Evolutionary conservation across 2,329 filamentous ascomycete species (phyloP).

Genomic region (Tolypocladium tropicale): DNA sequence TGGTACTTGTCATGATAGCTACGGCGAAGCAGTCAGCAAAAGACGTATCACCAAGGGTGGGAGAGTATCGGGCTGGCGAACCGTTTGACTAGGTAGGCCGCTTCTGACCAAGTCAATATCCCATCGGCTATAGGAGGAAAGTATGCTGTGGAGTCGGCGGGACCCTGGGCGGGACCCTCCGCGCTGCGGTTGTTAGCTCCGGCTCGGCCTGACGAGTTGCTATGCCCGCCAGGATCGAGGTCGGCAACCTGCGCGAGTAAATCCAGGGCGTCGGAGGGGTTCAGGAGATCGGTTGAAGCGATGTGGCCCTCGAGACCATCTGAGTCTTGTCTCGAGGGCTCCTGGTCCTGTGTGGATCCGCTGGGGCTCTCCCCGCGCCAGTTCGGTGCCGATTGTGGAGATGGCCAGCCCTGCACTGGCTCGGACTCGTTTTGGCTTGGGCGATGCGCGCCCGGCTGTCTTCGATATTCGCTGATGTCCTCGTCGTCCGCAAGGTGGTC

Average conservation of each 20-base stretch:
- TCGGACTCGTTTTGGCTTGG: not conserved
- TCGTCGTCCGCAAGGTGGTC: slow-evolving; percentile 3
- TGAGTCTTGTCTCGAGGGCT: slow-evolving; percentile 6
- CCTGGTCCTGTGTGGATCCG: slow-evolving; percentile 4
- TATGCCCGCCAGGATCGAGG: slow-evolving; percentile 17
- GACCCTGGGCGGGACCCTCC: not conserved
- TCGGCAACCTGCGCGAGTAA: slow-evolving; percentile 30
- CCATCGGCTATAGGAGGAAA: slow-evolving; percentile 24
- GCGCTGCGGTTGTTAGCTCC: slow-evolving; percentile 6
- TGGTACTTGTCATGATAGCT: slow-evolving; percentile 58
- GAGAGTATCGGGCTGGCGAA: not conserved
- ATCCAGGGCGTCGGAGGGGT: slow-evolving; percentile 30
- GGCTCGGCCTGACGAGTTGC: slow-evolving; percentile 4
- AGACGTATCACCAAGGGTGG: not conserved
- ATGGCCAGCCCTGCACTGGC: slow-evolving; percentile 5
- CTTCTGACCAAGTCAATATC: slow-evolving; percentile 15
- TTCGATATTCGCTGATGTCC: slow-evolving; percentile 3
- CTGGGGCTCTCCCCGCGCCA: slow-evolving; percentile 7
- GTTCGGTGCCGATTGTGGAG: slow-evolving; percentile 6
- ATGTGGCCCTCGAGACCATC: slow-evolving; percentile 26
- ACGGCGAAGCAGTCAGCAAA: slow-evolving; percentile 3
- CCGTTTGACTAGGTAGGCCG: slow-evolving; percentile 15
- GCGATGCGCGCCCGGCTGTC: not conserved
- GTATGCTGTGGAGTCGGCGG: slow-evolving; percentile 2
- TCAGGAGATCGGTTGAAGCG: slow-evolving; percentile 27